Conservation (phyloP, 2,329 filamentous ascomycete genomes). For the Colletotrichum agaves region DNA sequence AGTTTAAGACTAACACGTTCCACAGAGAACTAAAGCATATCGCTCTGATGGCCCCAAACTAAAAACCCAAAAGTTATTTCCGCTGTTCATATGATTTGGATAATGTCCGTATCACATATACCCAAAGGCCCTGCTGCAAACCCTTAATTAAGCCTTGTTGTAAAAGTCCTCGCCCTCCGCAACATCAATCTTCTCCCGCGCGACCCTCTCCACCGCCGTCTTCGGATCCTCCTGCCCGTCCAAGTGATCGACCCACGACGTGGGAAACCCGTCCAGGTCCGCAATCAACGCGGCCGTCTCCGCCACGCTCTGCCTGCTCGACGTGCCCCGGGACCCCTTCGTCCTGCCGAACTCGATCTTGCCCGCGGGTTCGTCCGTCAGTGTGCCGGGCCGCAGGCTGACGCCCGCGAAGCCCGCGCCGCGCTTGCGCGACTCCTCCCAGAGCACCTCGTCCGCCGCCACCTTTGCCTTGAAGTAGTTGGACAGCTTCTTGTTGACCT, state of each 20-base stretch:
- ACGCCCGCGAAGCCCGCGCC: constrained; percentile 58
- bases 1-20: neutral
- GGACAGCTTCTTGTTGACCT: constrained; percentile 57
- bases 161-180: constrained; percentile 62
- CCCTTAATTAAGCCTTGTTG: constrained; percentile 26
- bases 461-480: constrained; percentile 71
- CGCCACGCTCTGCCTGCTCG: constrained; percentile 70
- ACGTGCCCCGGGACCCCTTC: constrained; percentile 49
- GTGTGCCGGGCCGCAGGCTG: constrained; percentile 61
- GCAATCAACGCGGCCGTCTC: constrained; percentile 66
- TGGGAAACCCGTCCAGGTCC: constrained; percentile 58
- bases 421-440: constrained; percentile 56
- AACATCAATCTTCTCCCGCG: constrained; percentile 61
- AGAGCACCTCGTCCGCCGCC: constrained; percentile 67
- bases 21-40: constrained; percentile 63
- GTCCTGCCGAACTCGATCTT: constrained; percentile 60
- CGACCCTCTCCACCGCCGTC: constrained; percentile 59
- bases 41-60: constrained; percentile 56
- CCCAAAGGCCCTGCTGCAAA: neutral
- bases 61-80: neutral
- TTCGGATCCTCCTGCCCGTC: constrained; percentile 62
- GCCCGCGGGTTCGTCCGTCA: constrained; percentile 61
- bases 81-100: constrained; percentile 24
- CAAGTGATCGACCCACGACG: constrained; percentile 65
- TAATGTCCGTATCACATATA: constrained; percentile 9